Percentiles rank a stretch among this genome's conserved stretches.
Conservation (phyloP, 2,329 filamentous ascomycete species). For the Colletotrichum sublineola region DNA sequence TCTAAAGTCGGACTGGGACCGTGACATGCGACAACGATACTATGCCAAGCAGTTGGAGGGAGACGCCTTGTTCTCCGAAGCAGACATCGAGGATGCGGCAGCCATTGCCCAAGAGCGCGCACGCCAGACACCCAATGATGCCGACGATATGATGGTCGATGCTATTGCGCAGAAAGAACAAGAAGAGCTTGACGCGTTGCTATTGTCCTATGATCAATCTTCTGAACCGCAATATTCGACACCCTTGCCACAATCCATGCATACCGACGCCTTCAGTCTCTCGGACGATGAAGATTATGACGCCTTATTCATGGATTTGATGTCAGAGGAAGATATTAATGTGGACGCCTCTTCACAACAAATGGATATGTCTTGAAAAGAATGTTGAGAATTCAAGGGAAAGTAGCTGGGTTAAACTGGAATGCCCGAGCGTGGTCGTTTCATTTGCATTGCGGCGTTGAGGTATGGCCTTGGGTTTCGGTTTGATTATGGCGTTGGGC, state of each 20-base stretch:
- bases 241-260: slow-evolving; percentile 51
- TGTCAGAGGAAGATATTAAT: slow-evolving; percentile 58
- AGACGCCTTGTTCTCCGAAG: slow-evolving; percentile 59
- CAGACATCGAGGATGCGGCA: slow-evolving; percentile 66
- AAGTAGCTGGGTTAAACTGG: not conserved
- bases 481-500: slow-evolving; percentile 13
- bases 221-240: slow-evolving; percentile 45
- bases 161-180: slow-evolving; percentile 65
- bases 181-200: slow-evolving; percentile 69
- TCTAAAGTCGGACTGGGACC: slow-evolving; percentile 53
- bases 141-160: slow-evolving; percentile 68
- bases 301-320: slow-evolving; percentile 74
- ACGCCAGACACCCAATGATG: slow-evolving; percentile 44
- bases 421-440: not conserved
- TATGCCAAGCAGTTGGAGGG: slow-evolving; percentile 56
- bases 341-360: slow-evolving; percentile 51
- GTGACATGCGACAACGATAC: slow-evolving; percentile 48
- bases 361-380: slow-evolving; percentile 61
- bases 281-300: slow-evolving; percentile 74
- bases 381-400: not conserved
- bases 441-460: slow-evolving; percentile 27
- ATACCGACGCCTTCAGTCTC: slow-evolving; percentile 45
- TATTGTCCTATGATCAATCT: slow-evolving; percentile 60
- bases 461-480: not conserved
- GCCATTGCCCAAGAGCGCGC: slow-evolving; percentile 50